Conservation (phyloP, 306 rosid species). For the Crotalaria pallida region DNA sequence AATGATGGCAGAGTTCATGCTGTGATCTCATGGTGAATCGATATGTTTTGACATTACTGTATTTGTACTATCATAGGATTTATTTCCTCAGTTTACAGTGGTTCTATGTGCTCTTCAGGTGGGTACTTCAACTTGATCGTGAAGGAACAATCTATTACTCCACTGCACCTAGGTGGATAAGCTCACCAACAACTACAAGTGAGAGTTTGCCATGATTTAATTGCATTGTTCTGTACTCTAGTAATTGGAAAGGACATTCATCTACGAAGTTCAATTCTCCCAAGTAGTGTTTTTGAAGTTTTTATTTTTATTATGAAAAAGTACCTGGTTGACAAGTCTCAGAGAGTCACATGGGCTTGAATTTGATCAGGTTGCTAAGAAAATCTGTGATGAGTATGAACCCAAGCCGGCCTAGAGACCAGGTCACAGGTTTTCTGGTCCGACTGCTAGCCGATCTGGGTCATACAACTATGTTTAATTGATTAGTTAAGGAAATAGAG, state of each 20-base stretch:
- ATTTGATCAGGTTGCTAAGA: too few species aligned
- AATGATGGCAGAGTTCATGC: slow-evolving; percentile 72
- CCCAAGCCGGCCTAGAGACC: too few species aligned
- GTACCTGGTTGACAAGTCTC: too few species aligned
- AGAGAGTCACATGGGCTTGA: too few species aligned
- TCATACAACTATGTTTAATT: not conserved
- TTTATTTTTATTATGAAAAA: too few species aligned
- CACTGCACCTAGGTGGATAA: slow-evolving; percentile 86
- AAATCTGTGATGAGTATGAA: too few species aligned
- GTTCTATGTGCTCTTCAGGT: slow-evolving; percentile 42
- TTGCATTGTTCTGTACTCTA: not conserved
- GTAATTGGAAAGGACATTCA: too few species aligned
- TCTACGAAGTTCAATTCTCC: too few species aligned
- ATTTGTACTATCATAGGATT: not conserved
- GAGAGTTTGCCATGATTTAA: slow-evolving; percentile 27
- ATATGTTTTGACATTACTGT: slow-evolving; percentile 1
- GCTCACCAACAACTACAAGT: slow-evolving; percentile 35
- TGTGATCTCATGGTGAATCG: slow-evolving; percentile 73
- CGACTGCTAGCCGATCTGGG: too few species aligned
- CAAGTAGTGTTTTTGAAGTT: too few species aligned
- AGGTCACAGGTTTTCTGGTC: too few species aligned
- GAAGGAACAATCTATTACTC: slow-evolving; percentile 84
- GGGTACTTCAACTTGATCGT: slow-evolving; percentile 86
- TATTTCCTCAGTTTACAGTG: not conserved
- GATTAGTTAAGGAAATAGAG: not conserved